phyloP scores from a whole-genome alignment of 768 basidiomycete genomes.

The Cystobasidium ongulense region DNA sequence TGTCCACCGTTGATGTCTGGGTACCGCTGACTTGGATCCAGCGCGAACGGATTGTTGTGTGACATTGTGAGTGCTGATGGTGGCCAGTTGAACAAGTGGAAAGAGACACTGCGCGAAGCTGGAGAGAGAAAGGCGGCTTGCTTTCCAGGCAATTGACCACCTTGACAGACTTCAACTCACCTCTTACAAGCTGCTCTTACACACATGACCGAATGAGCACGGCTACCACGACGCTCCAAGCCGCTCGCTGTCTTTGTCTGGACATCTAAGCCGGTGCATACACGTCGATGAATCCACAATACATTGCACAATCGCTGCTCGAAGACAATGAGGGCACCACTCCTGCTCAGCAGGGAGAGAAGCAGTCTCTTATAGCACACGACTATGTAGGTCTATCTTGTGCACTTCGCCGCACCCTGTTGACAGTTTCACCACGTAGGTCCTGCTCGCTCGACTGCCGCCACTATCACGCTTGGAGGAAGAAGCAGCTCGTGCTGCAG shows the following conservation, averaged over 20 bases:
- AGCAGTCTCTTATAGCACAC: not conserved
- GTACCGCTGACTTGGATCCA: not conserved
- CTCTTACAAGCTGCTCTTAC: not conserved
- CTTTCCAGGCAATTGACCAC: too few relatives aligned
- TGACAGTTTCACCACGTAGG: not conserved
- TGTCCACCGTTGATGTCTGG: slow-evolving; percentile 19
- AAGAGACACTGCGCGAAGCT: not conserved
- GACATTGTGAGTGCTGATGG: not conserved
- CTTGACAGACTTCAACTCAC: too few relatives aligned
- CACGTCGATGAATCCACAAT: slow-evolving; percentile 15
- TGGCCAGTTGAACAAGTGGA: not conserved
- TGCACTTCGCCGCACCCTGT: not conserved
- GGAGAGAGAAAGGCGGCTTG: not conserved
- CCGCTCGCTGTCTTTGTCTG: not conserved
- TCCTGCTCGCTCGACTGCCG: slow-evolving; percentile 18
- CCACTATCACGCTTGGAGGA: slow-evolving; percentile 8
- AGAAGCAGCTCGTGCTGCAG: not conserved
- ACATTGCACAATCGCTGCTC: slow-evolving; percentile 17
- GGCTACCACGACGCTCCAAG: not conserved
- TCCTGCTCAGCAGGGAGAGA: not conserved
- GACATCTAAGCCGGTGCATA: not conserved
- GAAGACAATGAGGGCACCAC: not conserved
- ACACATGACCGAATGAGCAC: not conserved
- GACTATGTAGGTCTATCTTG: slow-evolving; percentile 6
- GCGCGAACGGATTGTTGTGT: slow-evolving; percentile 24